Percentiles rank a stretch among this genome's conserved stretches.
Evolutionary conservation across 2,329 filamentous ascomycete species (phyloP).

Genomic region (Fusarium mexicanum): DNA sequence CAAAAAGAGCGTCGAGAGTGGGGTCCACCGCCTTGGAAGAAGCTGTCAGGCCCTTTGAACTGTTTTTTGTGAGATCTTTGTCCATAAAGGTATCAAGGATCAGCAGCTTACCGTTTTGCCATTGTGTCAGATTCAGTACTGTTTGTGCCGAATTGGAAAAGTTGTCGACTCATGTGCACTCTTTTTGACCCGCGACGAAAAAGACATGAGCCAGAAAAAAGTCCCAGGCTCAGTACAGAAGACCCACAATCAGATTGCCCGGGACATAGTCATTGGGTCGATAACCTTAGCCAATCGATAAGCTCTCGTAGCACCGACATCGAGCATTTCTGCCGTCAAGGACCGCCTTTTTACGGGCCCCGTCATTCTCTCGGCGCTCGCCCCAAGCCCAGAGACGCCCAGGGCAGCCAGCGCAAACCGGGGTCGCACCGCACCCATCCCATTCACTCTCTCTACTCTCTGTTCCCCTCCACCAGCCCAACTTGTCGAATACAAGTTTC

Average conservation of each 20-base stretch:
- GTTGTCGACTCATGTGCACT: conserved; percentile 15
- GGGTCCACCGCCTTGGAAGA: conserved; percentile 72
- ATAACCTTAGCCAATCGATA: conserved; percentile 18
- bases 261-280: conserved; percentile 9
- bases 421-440: conserved; percentile 29
- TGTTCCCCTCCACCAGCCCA: conserved; percentile 19
- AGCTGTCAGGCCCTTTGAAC: conserved; percentile 53
- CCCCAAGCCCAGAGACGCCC: conserved; percentile 16
- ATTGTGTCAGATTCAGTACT: conserved; percentile 22
- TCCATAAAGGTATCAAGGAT: neutral
- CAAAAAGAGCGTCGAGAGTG: conserved; percentile 74
- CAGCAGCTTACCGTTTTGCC: conserved; percentile 38
- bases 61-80: conserved; percentile 40
- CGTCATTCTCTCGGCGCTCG: conserved; percentile 42
- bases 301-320: neutral
- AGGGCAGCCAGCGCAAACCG: conserved; percentile 41
- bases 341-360: conserved; percentile 43
- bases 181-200: conserved; percentile 34
- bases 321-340: conserved; percentile 44
- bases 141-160: conserved; percentile 6
- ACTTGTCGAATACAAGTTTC: conserved; percentile 5
- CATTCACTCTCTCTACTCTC: conserved; percentile 23
- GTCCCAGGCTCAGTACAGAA: conserved; percentile 22
- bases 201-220: conserved; percentile 41
- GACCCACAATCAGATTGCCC: conserved; percentile 30